phyloP scores from a whole-genome alignment of 257 asterid species.

The Datura wrightii region DNA sequence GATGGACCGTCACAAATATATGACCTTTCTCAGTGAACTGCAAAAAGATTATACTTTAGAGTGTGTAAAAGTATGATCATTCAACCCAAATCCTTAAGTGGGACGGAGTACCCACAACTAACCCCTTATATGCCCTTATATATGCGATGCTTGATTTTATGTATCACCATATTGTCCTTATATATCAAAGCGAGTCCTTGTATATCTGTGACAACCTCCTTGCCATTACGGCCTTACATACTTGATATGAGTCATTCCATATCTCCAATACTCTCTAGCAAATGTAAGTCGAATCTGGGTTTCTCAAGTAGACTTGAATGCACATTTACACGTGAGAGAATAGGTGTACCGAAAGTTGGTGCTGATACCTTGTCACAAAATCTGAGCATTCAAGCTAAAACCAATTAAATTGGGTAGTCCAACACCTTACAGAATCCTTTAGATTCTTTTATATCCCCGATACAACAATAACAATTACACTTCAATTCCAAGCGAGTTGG shows the following conservation, averaged over 20 bases:
- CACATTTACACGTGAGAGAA: background rate
- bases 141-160: background rate
- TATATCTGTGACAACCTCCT: background rate
- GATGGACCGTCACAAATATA: constrained; percentile 82
- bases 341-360: constrained; percentile 8
- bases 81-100: constrained; percentile 5
- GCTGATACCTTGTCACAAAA: background rate
- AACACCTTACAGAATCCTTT: background rate
- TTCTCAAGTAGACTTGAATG: constrained; percentile 20
- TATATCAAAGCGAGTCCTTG: background rate
- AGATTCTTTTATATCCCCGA: background rate
- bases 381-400: background rate
- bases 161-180: background rate
- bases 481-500: background rate
- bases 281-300: background rate
- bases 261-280: background rate
- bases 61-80: constrained; percentile 18
- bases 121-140: background rate
- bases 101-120: constrained; percentile 1
- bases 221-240: background rate
- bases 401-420: background rate
- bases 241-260: background rate
- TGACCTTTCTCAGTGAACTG: constrained; percentile 98
- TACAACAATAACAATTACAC: background rate
- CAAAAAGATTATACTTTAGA: constrained; percentile 30